These are phyloP conservation scores for Lantana camara DNA, from an alignment of 257 asterid genomes.

Conservation along the genomic window DNA sequence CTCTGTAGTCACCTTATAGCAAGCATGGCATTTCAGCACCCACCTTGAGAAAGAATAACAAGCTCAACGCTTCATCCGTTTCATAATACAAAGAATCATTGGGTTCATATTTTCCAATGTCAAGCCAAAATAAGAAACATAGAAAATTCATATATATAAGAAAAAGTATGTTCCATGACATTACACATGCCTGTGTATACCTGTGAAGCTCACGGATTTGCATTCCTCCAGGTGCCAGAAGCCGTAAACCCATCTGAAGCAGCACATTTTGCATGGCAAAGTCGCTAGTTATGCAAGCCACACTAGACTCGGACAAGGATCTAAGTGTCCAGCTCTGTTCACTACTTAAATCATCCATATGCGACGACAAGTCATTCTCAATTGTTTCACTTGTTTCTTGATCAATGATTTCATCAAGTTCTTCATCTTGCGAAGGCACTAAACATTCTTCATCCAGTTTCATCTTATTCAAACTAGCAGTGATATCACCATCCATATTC, in stretches of 20 bases:
- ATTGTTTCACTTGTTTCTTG: slow-evolving; percentile 45
- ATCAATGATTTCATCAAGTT: slow-evolving; percentile 33
- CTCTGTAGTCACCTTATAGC: slow-evolving; percentile 95
- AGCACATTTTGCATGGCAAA: slow-evolving; percentile 98
- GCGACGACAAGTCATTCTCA: slow-evolving; percentile 47
- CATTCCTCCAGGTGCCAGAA: slow-evolving; percentile 98
- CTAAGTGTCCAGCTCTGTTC: slow-evolving; percentile 96
- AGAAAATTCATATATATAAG: background rate
- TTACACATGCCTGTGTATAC: slow-evolving; percentile 35
- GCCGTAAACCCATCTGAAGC: slow-evolving; percentile 93
- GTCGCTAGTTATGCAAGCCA: slow-evolving; percentile 91
- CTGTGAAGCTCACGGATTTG: slow-evolving; percentile 96
- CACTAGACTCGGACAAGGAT: slow-evolving; percentile 88
- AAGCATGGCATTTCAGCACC: slow-evolving; percentile 98
- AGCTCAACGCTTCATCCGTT: background rate
- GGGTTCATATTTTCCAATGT: too few species aligned
- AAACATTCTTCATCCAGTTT: slow-evolving; percentile 55
- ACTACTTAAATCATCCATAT: slow-evolving; percentile 71
- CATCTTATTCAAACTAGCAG: slow-evolving; percentile 52
- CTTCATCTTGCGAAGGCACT: too few species aligned
- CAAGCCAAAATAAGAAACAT: too few species aligned
- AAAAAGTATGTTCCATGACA: background rate
- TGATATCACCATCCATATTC: slow-evolving; percentile 44
- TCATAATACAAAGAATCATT: background rate
- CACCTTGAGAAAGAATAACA: slow-evolving; percentile 50